These are phyloP conservation scores for Russula foetens DNA, from an alignment of 768 basidiomycete genomes.

Conservation along the genomic window DNA sequence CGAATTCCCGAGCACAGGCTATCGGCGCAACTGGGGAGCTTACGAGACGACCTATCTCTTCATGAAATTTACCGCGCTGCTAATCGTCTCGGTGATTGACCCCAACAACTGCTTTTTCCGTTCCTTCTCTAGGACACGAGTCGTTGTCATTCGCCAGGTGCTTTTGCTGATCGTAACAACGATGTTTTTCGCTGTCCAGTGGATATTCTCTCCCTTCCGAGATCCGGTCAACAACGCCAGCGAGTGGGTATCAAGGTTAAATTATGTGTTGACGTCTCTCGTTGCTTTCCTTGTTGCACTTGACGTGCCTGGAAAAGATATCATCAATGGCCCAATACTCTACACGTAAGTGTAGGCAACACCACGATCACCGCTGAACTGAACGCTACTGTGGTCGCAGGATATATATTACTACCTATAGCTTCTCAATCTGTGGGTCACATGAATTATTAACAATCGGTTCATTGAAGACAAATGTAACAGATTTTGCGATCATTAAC, in stretches of 20 bases:
- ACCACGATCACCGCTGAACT: background rate
- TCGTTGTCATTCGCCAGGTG: conserved; percentile 53
- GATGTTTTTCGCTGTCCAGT: conserved; percentile 55
- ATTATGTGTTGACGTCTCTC: conserved; percentile 57
- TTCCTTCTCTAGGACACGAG: conserved; percentile 36
- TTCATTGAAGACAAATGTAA: conserved; percentile 11
- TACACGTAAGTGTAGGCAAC: conserved; percentile 42
- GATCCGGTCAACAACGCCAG: conserved; percentile 68
- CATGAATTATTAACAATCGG: background rate
- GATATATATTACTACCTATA: conserved; percentile 53
- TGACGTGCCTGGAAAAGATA: conserved; percentile 43
- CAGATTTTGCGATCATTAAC: conserved; percentile 61
- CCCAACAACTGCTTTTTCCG: conserved; percentile 71
- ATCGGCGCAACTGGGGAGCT: conserved; percentile 60
- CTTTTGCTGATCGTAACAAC: conserved; percentile 49
- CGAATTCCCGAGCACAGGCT: conserved; percentile 36
- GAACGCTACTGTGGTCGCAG: conserved; percentile 23
- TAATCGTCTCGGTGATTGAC: conserved; percentile 59
- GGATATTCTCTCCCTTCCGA: conserved; percentile 51
- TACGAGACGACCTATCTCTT: conserved; percentile 59
- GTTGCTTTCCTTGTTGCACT: conserved; percentile 58
- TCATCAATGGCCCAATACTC: conserved; percentile 55
- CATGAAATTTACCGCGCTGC: conserved; percentile 59
- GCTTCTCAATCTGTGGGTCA: conserved; percentile 51
- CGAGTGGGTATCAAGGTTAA: conserved; percentile 64